Base-by-base conservation (phyloP, 2,329 filamentous ascomycete species). In the Curvularia sp. region DNA sequence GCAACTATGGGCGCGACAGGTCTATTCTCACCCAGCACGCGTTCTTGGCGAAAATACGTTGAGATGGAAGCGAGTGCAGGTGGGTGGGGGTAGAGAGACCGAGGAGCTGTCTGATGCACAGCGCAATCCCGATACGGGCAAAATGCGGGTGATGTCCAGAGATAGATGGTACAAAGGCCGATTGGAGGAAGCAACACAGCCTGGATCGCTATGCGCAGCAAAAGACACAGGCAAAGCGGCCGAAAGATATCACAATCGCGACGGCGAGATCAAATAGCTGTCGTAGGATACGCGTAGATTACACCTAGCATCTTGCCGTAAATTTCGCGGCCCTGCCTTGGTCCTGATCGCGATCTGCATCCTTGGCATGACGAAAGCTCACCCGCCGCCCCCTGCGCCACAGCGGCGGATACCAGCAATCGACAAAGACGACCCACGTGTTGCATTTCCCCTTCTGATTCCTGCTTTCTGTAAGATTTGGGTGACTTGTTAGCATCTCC, bases 321-420 rank as follows among this genome's bases (percentile, higher is more conserved):
- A 69, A 65, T 68, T 66, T 64, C 47, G 41, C 41, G 28, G 63
- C 57, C 55, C 57, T 71, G 60, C 66, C 70, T 65, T 65, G 62
- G 56, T 63, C 61, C 45, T 66, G 64, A 66, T 66, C 61, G 53
- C 60, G 67, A 63, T 62, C 61, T 57, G 63, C 60, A 36, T n/a
- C 54, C 66, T 67, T 64, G 61, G 70, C 67, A 65, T 65, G 63
- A 68, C 65, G 64, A 62, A 51, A 56, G 51, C 52, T 65, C 63
- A 59, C 64, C 48, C 39, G 53, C 56, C 53, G 61, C 60, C 41
- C 63, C 55, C 50, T 63, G 64, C 62, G 63, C 60, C 63, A 64
- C 63, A 60, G 25, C 34, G 18, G 39, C 47, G 36, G 32, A 36
- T 25, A 25, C 30, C 21, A 43, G 28, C 41, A 30, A 23, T 38